These are phyloP conservation scores for Rhexocercosporidium sp. DNA, from an alignment of 2,329 filamentous ascomycete genomes.

Conservation along the genomic window DNA sequence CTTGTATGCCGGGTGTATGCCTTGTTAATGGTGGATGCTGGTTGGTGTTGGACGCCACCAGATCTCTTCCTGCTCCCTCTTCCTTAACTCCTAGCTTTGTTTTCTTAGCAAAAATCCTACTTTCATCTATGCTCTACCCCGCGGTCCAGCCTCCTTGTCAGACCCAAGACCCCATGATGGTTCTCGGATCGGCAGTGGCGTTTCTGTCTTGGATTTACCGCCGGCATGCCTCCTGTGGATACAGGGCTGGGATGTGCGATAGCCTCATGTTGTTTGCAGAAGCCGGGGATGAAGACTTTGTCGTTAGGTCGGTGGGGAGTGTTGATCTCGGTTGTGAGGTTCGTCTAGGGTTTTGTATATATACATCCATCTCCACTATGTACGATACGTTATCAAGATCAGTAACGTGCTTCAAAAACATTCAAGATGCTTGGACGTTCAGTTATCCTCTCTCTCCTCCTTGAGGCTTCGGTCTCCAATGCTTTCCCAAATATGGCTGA, in stretches of 20 bases:
- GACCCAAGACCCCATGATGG: slow-evolving; percentile 4
- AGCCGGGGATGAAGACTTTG: neutral
- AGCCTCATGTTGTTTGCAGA: neutral
- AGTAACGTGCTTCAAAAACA: neutral
- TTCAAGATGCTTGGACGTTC: slow-evolving; percentile 9
- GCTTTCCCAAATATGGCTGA: slow-evolving; percentile 22
- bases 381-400: too few relatives aligned
- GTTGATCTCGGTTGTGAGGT: neutral
- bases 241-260: slow-evolving; percentile 1
- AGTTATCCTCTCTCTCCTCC: neutral
- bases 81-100: neutral
- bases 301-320: neutral
- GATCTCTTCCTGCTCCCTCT: neutral
- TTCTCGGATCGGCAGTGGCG: slow-evolving; percentile 8
- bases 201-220: neutral
- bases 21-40: neutral
- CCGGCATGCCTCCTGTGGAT: neutral
- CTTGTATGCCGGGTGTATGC: neutral
- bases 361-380: neutral
- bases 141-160: neutral
- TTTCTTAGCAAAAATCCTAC: too few relatives aligned
- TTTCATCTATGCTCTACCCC: neutral
- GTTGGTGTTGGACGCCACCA: neutral
- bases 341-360: neutral
- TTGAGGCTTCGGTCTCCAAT: slow-evolving; percentile 11